A percentile compares a stretch with the other conserved stretches of the same genome.
Conservation (phyloP, 2,329 filamentous ascomycete genomes). For the Penicillium verrucosum region DNA sequence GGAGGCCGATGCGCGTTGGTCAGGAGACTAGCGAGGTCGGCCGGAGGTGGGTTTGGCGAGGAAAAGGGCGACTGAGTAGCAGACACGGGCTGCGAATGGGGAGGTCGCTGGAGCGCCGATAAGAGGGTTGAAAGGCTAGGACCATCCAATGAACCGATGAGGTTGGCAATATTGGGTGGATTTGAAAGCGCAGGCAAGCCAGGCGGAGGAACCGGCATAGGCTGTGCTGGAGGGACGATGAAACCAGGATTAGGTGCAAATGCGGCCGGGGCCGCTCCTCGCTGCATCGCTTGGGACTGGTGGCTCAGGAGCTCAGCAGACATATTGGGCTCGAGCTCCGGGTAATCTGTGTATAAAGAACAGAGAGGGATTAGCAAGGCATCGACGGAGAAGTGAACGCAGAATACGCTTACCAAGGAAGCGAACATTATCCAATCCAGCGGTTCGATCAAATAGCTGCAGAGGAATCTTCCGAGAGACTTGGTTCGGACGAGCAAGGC, state of each 20-base stretch:
- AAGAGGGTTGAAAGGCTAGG: conserved; percentile 68
- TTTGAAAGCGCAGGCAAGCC: conserved; percentile 35
- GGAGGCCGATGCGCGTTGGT: conserved; percentile 39
- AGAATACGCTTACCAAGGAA: conserved; percentile 60
- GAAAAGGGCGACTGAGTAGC: conserved; percentile 36
- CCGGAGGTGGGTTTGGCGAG: conserved; percentile 32
- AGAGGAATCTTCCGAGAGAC: conserved; percentile 70
- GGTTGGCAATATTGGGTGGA: conserved; percentile 56
- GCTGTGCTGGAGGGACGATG: conserved; percentile 35
- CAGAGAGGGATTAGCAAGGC: conserved; percentile 16
- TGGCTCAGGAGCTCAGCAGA: conserved; percentile 75
- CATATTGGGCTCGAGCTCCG: conserved; percentile 71
- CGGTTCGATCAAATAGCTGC: conserved; percentile 79
- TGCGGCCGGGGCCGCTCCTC: conserved; percentile 34
- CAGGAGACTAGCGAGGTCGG: conserved; percentile 44
- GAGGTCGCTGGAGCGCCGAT: conserved; percentile 54
- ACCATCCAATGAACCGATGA: conserved; percentile 67
- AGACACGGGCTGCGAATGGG: conserved; percentile 32
- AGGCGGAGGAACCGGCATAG: conserved; percentile 32
- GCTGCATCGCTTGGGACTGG: conserved; percentile 47
- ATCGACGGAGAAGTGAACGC: neutral
- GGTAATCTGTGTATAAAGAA: conserved; percentile 60
- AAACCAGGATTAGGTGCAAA: conserved; percentile 38
- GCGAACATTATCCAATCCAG: conserved; percentile 69
- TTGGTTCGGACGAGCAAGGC: conserved; percentile 69